Evolutionary conservation across 495 filamentous ascomycete species (phyloP).

Genomic region (Hamigera avellanea): DNA sequence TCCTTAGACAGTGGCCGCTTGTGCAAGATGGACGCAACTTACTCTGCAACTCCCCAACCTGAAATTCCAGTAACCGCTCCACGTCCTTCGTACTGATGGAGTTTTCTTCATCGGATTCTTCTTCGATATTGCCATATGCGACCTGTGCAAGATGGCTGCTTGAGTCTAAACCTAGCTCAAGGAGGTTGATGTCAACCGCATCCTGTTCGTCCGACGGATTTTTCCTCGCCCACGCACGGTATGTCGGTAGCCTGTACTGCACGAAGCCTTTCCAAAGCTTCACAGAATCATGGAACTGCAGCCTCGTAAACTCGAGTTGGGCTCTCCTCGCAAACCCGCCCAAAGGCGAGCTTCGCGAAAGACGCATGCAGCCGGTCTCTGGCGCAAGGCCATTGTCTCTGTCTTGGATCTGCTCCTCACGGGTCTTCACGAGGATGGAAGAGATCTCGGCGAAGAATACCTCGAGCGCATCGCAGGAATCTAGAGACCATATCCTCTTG

Average conservation of each 20-base stretch:
- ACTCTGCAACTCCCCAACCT: constrained; percentile 80
- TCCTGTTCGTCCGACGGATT: constrained; percentile 50
- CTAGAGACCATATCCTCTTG: constrained; percentile 72
- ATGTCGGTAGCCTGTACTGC: constrained; percentile 65
- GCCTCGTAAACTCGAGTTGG: constrained; percentile 63
- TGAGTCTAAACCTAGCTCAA: constrained; percentile 22
- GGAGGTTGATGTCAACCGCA: constrained; percentile 57
- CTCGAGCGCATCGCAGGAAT: constrained; percentile 67
- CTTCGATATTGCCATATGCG: constrained; percentile 50
- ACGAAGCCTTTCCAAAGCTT: constrained; percentile 72
- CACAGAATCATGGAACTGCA: constrained; percentile 67
- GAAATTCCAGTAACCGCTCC: constrained; percentile 74
- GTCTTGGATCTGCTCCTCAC: constrained; percentile 39
- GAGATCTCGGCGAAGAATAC: constrained; percentile 50
- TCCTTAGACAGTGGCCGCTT: constrained; percentile 13
- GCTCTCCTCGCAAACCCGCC: constrained; percentile 74
- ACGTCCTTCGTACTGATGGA: constrained; percentile 69
- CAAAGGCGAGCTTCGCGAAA: constrained; percentile 62
- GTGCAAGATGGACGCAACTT: constrained; percentile 16
- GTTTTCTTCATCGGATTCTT: constrained; percentile 29
- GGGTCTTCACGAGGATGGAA: constrained; percentile 47
- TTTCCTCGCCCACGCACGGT: constrained; percentile 54
- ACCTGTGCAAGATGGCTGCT: constrained; percentile 40
- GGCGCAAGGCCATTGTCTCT: constrained; percentile 37
- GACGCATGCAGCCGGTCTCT: constrained; percentile 32